Percentiles rank a stretch among this genome's conserved stretches.
Conservation (phyloP, 805 yeast genomes). For the Barnettozyma pratensis region DNA sequence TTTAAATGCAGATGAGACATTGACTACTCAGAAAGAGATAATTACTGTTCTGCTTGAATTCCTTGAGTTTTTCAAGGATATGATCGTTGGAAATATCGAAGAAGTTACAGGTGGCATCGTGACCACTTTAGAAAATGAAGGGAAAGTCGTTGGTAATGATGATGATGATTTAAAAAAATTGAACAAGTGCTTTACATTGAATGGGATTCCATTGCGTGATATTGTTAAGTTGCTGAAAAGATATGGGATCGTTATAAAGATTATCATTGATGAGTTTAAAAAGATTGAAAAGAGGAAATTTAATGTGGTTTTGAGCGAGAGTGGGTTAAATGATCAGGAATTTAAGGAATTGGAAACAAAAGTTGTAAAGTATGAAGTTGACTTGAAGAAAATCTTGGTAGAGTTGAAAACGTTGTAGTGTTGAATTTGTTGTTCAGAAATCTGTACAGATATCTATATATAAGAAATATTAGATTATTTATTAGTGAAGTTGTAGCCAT, state of each 20-base stretch:
- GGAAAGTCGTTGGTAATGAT: background rate
- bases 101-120: background rate
- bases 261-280: background rate
- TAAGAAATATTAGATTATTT: too few species aligned
- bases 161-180: background rate
- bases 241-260: background rate
- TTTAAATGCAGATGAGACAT: constrained; percentile 9
- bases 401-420: too few species aligned
- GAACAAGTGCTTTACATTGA: background rate
- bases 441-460: too few species aligned
- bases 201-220: background rate
- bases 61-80: constrained; percentile 8
- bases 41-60: constrained; percentile 8
- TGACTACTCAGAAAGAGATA: constrained; percentile 8
- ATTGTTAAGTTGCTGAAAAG: background rate
- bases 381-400: too few species aligned
- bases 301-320: background rate
- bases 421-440: too few species aligned
- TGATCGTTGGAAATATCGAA: constrained; percentile 5
- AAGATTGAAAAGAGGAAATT: background rate
- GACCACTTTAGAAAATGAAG: too few species aligned
- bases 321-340: background rate
- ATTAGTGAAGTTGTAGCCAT: too few species aligned
- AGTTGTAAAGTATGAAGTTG: background rate
- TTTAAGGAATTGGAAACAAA: background rate